A percentile compares a stretch with the other conserved stretches of the same genome.
These are phyloP conservation scores for Aspergillus haitiensis DNA, from an alignment of 495 filamentous ascomycete species.

Conservation along the genomic window DNA sequence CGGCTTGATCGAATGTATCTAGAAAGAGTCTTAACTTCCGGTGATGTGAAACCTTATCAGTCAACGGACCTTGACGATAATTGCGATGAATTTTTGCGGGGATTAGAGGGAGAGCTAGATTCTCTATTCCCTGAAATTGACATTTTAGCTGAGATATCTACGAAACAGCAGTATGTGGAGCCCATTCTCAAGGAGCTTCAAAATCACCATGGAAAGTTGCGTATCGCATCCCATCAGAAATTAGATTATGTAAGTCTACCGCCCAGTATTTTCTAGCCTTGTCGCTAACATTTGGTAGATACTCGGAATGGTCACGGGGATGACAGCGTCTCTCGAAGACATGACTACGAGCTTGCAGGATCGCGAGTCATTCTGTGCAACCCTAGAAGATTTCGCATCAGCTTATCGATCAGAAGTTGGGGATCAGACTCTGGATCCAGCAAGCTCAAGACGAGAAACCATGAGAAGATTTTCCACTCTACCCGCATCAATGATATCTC, in stretches of 20 bases:
- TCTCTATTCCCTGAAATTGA: conserved; percentile 64
- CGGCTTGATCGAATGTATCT: conserved; percentile 49
- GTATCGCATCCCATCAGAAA: conserved; percentile 33
- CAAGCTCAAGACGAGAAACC: conserved; percentile 34
- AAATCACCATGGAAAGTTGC: conserved; percentile 35
- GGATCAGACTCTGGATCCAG: conserved; percentile 24
- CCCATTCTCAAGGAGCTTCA: conserved; percentile 51
- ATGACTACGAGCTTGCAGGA: conserved; percentile 32
- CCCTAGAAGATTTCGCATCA: conserved; percentile 35
- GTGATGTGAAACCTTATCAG: background rate
- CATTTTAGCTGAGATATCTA: conserved; percentile 61
- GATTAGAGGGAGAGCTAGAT: conserved; percentile 58
- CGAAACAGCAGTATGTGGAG: conserved; percentile 58
- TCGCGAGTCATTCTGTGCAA: conserved; percentile 40
- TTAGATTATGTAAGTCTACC: conserved; percentile 35
- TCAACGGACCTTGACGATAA: conserved; percentile 14
- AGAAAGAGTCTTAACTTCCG: conserved; percentile 28
- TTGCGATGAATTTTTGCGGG: conserved; percentile 27
- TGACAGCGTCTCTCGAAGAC: conserved; percentile 38
- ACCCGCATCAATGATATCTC: conserved; percentile 19
- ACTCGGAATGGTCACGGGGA: conserved; percentile 34
- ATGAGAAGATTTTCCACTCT: conserved; percentile 34
- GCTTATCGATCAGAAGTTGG: conserved; percentile 38
- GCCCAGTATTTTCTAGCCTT: background rate
- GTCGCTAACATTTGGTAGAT: conserved; percentile 28